These are phyloP conservation scores for Diatrype stigma DNA, from an alignment of 2,329 filamentous ascomycete species.

Conservation along the genomic window DNA sequence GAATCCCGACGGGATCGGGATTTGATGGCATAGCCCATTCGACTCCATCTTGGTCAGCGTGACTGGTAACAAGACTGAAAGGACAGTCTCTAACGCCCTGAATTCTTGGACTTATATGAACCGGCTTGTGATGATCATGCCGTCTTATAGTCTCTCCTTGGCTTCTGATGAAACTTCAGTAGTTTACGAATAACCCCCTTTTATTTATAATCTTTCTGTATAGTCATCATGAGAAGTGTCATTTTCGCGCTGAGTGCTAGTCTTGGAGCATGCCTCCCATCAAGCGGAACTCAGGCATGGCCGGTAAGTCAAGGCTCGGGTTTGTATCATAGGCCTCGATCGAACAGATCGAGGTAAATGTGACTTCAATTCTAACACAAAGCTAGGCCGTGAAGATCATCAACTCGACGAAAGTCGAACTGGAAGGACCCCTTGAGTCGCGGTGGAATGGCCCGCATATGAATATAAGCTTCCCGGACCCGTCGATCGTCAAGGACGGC, in stretches of 20 bases:
- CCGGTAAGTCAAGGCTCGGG: neutral
- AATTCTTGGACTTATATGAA: no score
- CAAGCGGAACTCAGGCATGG: neutral
- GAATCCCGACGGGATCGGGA: neutral
- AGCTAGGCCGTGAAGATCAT: constrained; percentile 22
- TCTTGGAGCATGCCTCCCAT: constrained; percentile 18
- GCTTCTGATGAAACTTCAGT: neutral
- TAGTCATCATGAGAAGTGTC: constrained; percentile 19
- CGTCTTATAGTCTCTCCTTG: no score
- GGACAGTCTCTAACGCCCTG: no score
- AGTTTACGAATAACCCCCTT: neutral
- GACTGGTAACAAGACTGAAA: no score
- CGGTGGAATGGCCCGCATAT: constrained; percentile 14
- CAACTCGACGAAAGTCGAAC: constrained; percentile 7
- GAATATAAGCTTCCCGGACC: constrained; percentile 24
- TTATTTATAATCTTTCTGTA: no score
- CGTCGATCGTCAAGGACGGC: constrained; percentile 22
- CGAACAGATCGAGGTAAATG: neutral
- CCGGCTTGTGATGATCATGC: no score
- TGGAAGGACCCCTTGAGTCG: neutral
- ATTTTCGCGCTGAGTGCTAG: constrained; percentile 15
- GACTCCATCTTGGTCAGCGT: neutral
- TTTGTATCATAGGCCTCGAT: neutral
- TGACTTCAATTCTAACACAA: neutral
- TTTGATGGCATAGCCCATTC: neutral